Evolutionary conservation across 23 red algal species (phyloP).

Genomic region (Gracilaria domingensis): DNA sequence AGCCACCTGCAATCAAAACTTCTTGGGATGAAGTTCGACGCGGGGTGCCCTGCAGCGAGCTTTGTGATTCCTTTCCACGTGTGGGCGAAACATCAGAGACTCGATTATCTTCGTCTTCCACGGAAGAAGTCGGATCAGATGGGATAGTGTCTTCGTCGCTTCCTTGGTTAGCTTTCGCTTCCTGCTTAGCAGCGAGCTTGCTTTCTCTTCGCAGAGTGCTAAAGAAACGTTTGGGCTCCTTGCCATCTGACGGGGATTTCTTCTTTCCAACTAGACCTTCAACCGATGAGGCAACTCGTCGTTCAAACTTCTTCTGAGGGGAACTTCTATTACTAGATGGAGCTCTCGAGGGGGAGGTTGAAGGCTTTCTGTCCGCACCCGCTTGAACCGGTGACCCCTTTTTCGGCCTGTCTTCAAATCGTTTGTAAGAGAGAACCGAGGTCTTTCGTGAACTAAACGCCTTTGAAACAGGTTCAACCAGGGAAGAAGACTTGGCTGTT

Average conservation of each 20-base stretch:
- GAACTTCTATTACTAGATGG: background rate
- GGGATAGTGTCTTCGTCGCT: constrained; percentile 24
- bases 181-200: constrained; percentile 24
- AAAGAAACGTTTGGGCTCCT: constrained; percentile 14
- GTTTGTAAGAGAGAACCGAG: constrained; percentile 1
- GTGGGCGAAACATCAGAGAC: background rate
- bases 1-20: constrained; percentile 34
- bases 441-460: background rate
- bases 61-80: background rate
- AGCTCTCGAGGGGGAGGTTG: background rate
- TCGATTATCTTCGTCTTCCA: background rate
- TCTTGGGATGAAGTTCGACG: constrained; percentile 32
- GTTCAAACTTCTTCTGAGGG: background rate
- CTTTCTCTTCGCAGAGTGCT: constrained; percentile 21
- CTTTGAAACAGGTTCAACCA: constrained; percentile 7
- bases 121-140: constrained; percentile 28
- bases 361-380: background rate
- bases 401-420: background rate
- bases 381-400: background rate
- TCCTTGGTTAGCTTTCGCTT: background rate
- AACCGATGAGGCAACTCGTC: background rate
- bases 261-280: constrained; percentile 9
- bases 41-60: background rate
- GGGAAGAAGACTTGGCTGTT: constrained; percentile 1
- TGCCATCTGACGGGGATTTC: background rate